Conservation (phyloP, 371 early-diverging fungal species). For the Paraphysoderma sedebokerense region DNA sequence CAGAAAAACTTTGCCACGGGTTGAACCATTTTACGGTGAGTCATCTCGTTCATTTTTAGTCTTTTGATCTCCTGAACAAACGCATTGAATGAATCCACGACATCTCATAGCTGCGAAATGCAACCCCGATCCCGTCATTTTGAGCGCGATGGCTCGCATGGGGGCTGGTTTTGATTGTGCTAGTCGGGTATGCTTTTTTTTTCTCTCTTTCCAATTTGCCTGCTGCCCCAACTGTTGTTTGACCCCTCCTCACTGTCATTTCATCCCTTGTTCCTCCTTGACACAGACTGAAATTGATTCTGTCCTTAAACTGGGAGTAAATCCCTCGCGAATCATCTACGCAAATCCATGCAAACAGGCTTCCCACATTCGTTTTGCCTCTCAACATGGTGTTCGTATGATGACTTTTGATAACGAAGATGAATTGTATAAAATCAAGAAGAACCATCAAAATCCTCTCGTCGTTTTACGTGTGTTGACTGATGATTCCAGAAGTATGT, state of each 20-base stretch:
- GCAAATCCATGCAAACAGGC: slow-evolving; percentile 97
- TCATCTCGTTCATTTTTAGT: neutral
- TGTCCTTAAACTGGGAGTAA: slow-evolving; percentile 59
- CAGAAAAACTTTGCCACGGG: slow-evolving; percentile 62
- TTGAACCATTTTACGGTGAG: slow-evolving; percentile 86
- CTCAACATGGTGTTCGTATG: slow-evolving; percentile 51
- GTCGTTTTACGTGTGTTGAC: slow-evolving; percentile 83
- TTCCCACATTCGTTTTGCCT: slow-evolving; percentile 78
- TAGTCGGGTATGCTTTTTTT: slow-evolving; percentile 7
- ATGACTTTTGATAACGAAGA: slow-evolving; percentile 97
- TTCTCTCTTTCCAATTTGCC: neutral
- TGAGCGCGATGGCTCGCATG: slow-evolving; percentile 61
- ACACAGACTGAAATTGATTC: slow-evolving; percentile 65
- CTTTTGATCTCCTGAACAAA: neutral
- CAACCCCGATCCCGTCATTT: slow-evolving; percentile 75
- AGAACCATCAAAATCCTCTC: slow-evolving; percentile 58
- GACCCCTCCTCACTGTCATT: no score
- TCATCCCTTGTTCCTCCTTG: no score
- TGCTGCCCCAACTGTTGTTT: slow-evolving; percentile 1
- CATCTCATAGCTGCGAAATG: slow-evolving; percentile 94
- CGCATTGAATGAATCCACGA: neutral
- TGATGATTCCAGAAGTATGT: slow-evolving; percentile 82
- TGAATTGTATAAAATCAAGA: slow-evolving; percentile 84
- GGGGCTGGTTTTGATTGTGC: slow-evolving; percentile 85
- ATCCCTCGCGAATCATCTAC: slow-evolving; percentile 71